Evolutionary conservation across 176 grass and related monocot genomes (phyloP).

Genomic region (Oryza nivara): DNA sequence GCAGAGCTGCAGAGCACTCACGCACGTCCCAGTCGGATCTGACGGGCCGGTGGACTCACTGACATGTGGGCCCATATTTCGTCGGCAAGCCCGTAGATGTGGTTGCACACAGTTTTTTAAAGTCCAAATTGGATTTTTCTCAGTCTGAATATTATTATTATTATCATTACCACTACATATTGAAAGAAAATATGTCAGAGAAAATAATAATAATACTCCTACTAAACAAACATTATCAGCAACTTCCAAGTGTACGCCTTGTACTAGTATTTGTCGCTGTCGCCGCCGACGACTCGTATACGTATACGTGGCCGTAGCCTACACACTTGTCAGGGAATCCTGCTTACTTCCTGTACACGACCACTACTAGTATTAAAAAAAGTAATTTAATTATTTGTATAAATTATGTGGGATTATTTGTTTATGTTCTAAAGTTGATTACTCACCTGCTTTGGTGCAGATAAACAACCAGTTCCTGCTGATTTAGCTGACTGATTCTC

Average conservation of each 20-base stretch:
- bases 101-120: not conserved
- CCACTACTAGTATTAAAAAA: not conserved
- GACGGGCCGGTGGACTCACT: not conserved
- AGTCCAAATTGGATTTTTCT: not conserved
- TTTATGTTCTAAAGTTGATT: not conserved
- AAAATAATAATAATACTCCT: not conserved
- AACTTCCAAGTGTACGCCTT: too few species aligned
- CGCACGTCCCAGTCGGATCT: conserved; percentile 27
- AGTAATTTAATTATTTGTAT: not conserved
- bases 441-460: not conserved
- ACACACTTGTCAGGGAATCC: not conserved
- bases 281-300: not conserved
- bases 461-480: not conserved
- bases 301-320: not conserved
- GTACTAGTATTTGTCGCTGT: not conserved
- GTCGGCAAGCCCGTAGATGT: conserved; percentile 7
- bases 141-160: not conserved
- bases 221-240: too few species aligned
- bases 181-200: not conserved
- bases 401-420: not conserved
- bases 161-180: not conserved
- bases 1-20: not conserved
- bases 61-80: not conserved
- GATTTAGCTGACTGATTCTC: not conserved
- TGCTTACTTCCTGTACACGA: not conserved